Evolutionary conservation across 129 eudicot species (phyloP).

Genomic region (Chrysanthemum lavandulifolium): DNA sequence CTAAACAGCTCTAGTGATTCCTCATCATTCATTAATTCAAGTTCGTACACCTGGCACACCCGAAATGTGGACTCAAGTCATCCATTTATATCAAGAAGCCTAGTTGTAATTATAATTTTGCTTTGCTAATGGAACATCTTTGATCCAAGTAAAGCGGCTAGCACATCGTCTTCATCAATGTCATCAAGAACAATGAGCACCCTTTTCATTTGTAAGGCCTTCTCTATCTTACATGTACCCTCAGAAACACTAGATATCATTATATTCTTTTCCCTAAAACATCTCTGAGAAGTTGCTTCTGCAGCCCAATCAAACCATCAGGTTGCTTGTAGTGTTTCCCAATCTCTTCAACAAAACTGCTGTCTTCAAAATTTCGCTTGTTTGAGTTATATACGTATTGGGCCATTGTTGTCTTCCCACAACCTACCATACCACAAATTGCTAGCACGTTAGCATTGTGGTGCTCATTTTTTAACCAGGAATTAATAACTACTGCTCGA

Average conservation of each 20-base stretch:
- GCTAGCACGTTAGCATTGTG: neutral
- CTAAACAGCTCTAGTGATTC: conserved; percentile 7
- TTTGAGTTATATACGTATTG: neutral
- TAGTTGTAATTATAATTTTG: conserved; percentile 3
- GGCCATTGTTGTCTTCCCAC: neutral
- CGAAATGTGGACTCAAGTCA: neutral
- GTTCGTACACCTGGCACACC: neutral
- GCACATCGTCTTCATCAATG: neutral
- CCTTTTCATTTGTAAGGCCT: neutral
- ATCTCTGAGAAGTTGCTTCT: conserved; percentile 4
- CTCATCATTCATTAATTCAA: neutral
- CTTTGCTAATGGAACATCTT: neutral
- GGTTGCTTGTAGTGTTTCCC: neutral
- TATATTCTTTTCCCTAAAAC: neutral
- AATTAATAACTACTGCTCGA: neutral
- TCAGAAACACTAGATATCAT: neutral
- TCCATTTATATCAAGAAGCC: neutral
- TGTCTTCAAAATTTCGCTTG: neutral
- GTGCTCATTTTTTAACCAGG: neutral
- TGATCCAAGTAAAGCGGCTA: neutral
- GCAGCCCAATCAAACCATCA: neutral
- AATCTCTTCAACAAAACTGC: neutral
- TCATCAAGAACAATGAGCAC: conserved; percentile 3
- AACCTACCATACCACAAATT: conserved; percentile 3
- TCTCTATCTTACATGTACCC: neutral